Percentiles rank a stretch among this genome's conserved stretches.
Conservation (phyloP, 441 rosid species). For the Metrosideros polymorpha region DNA sequence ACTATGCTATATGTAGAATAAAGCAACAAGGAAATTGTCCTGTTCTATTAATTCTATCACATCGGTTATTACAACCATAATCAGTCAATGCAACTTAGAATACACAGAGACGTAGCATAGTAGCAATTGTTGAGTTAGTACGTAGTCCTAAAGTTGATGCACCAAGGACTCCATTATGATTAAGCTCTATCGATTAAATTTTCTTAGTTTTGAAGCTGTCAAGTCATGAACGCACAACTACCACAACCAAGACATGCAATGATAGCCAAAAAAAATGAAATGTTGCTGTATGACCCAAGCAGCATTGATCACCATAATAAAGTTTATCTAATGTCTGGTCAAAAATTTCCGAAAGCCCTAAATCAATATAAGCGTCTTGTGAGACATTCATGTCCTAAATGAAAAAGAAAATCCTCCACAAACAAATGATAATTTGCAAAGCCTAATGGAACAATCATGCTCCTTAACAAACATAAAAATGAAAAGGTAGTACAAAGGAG, state of each 20-base stretch:
- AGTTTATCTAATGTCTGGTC: background rate
- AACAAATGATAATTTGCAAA: background rate
- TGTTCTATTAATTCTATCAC: background rate
- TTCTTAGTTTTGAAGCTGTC: background rate
- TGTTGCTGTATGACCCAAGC: background rate
- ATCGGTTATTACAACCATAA: background rate
- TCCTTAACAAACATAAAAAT: background rate
- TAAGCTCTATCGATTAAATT: background rate
- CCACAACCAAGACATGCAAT: background rate
- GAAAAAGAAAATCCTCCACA: background rate
- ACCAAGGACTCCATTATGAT: background rate
- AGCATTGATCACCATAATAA: background rate
- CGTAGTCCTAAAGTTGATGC: background rate
- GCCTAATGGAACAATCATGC: background rate
- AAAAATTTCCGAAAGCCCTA: background rate
- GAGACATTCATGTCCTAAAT: background rate
- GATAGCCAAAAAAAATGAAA: background rate
- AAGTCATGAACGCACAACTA: background rate
- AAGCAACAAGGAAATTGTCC: background rate
- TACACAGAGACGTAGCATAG: background rate
- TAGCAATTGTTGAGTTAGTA: background rate
- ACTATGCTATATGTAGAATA: background rate
- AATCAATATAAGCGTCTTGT: background rate
- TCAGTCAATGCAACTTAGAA: background rate
- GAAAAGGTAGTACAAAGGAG: background rate